Evolutionary conservation across 164 flowering plant species (phyloP).

Genomic region (Annona cherimola): DNA sequence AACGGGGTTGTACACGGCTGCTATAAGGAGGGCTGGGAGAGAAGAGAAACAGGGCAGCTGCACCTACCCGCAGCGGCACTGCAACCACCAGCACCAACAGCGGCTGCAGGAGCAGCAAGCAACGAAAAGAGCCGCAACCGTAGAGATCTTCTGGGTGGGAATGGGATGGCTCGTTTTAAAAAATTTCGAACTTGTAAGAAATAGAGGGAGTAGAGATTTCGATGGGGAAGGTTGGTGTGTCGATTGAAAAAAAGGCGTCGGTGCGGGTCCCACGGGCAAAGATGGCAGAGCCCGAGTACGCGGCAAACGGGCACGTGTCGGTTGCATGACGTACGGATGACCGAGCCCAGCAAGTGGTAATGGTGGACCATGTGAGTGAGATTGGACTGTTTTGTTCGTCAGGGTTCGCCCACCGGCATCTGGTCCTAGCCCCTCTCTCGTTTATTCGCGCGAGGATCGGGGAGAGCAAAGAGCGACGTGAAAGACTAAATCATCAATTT

Average conservation of each 20-base stretch:
- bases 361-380: conserved; percentile 1
- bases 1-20: conserved; percentile 6
- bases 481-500: too few relatives aligned
- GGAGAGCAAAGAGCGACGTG: too few relatives aligned
- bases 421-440: not conserved
- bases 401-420: not conserved
- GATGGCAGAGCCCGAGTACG: not conserved
- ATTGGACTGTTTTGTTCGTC: conserved; percentile 1
- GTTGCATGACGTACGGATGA: conserved; percentile 1
- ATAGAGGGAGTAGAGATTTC: not conserved
- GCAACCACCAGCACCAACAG: conserved; percentile 9
- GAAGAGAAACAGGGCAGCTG: conserved; percentile 1
- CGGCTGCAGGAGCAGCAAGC: not conserved
- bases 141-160: conserved; percentile 1
- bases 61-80: conserved; percentile 14
- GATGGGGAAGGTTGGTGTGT: not conserved
- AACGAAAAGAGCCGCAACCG: not conserved
- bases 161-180: not conserved
- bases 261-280: not conserved
- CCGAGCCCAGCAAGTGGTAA: conserved; percentile 1
- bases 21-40: conserved; percentile 4
- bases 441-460: not conserved
- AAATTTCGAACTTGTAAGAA: not conserved
- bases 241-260: not conserved
- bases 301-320: not conserved